Conservation (phyloP, 805 yeast genomes). For the Osmozyma mogii region DNA sequence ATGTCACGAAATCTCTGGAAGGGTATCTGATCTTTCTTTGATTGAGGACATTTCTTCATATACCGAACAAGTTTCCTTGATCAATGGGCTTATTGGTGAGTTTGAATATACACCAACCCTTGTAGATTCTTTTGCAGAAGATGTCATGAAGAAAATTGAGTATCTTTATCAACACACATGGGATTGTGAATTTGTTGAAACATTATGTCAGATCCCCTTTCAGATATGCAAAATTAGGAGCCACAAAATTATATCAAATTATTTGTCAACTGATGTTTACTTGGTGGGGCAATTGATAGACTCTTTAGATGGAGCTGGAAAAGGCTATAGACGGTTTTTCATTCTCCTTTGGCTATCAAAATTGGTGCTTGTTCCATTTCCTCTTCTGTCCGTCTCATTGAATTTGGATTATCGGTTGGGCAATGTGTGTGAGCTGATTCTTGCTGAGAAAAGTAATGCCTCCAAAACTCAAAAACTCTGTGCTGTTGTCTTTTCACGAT, state of each 20-base stretch:
- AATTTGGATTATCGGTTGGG: constrained; percentile 29
- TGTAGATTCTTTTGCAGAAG: too few species aligned
- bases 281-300: constrained; percentile 27
- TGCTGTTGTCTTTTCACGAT: constrained; percentile 42
- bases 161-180: too few species aligned
- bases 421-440: constrained; percentile 20
- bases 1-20: too few species aligned
- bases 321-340: constrained; percentile 27
- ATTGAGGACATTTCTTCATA: too few species aligned
- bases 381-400: constrained; percentile 33
- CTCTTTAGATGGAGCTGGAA: too few species aligned
- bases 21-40: too few species aligned
- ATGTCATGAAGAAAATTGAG: too few species aligned
- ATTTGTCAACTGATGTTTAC: constrained; percentile 53
- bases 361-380: constrained; percentile 68
- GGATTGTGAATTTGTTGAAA: too few species aligned
- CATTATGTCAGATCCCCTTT: too few species aligned
- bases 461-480: constrained; percentile 56
- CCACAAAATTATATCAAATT: constrained; percentile 49
- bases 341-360: constrained; percentile 67
- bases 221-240: constrained; percentile 67
- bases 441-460: constrained; percentile 27
- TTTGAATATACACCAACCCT: too few species aligned
- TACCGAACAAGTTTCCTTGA: too few species aligned
- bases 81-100: too few species aligned